A percentile compares a stretch with the other conserved stretches of the same genome.
Conservation (phyloP, 169 alveolate species). For the Plasmodium ovale region DNA sequence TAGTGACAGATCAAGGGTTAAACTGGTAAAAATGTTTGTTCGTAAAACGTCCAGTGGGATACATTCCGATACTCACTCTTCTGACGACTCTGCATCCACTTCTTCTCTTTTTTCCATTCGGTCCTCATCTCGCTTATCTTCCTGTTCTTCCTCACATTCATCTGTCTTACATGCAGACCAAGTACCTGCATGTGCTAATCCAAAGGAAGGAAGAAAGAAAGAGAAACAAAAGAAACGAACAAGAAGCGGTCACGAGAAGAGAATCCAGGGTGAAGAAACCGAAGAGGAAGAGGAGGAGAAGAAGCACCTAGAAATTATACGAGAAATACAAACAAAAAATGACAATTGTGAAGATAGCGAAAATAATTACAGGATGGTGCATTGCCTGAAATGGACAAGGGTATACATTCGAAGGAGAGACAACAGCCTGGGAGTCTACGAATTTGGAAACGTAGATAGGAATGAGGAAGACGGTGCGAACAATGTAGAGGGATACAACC, state of each 20-base stretch:
- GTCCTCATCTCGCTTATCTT: too few relatives aligned
- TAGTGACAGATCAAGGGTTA: not conserved
- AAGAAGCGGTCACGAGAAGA: not conserved
- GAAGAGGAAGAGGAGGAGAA: constrained; percentile 52
- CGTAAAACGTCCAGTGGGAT: not conserved
- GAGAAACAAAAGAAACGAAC: not conserved
- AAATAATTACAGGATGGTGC: constrained; percentile 51
- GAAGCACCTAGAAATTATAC: constrained; percentile 54
- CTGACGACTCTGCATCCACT: not conserved
- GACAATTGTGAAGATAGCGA: constrained; percentile 25
- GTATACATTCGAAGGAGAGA: constrained; percentile 21
- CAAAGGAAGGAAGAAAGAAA: not conserved
- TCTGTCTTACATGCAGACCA: not conserved
- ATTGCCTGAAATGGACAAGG: constrained; percentile 67
- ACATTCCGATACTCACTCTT: too few relatives aligned
- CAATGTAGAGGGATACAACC: too few relatives aligned
- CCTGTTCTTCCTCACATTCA: not conserved
- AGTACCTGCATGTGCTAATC: too few relatives aligned
- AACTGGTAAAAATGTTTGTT: not conserved
- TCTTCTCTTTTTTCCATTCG: not conserved
- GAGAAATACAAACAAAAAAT: constrained; percentile 58
- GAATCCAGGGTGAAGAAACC: constrained; percentile 4
- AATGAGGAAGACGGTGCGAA: not conserved
- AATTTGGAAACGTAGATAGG: not conserved
- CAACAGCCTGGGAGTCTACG: not conserved